Evolutionary conservation across 106 monocot species (phyloP), one percentile per base, ranked within the genome.

Genomic region (Dioscorea dumetorum): DNA sequence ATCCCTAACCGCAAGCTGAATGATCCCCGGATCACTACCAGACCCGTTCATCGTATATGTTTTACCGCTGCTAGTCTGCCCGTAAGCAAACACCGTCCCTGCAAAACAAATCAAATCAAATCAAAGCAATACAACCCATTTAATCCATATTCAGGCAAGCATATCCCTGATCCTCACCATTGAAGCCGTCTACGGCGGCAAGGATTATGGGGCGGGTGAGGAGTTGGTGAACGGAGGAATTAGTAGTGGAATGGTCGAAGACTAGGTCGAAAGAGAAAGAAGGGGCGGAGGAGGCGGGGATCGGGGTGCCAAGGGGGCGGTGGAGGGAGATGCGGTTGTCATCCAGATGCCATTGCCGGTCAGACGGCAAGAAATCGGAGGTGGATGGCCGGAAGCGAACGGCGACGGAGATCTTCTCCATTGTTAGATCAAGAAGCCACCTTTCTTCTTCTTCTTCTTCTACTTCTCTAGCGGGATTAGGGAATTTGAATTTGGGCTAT

Each of bases 11-110:
- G 97, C 91, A 20, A 83, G 70, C 8, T 75, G 97, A 49, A 89
- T 92, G 69, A 97, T 84, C 18, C 95, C 95, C 8, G 84, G 86
- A 33, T 92, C 86, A 34, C 41, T 61, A 13, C 82, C 82, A 13
- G 84, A 92, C 19, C 95, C 95, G 60, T 92, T 89, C 95, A 97
- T 92, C 17, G 95, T 97, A 74, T 74, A 92, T 2, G 95, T 97
- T 76, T 97, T 97, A 21, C 95, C 95, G 51, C 95, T 97, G 78
- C 95, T 97, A 8, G 95, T 92, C 61, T 97, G 95, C 23, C 95
- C 95, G 60, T 97, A 97, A n/a, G 95, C 95, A 76, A 97, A 97
- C 12, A 86, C 95, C 53, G 95, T 91, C 17, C 95, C 90, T 94
- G 63, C 24, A 57, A 61, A 48, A 3, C 41, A 41, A 41, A 41